phyloP scores from a whole-genome alignment of 2,329 filamentous ascomycete genomes.

The Botrytis elliptica region DNA sequence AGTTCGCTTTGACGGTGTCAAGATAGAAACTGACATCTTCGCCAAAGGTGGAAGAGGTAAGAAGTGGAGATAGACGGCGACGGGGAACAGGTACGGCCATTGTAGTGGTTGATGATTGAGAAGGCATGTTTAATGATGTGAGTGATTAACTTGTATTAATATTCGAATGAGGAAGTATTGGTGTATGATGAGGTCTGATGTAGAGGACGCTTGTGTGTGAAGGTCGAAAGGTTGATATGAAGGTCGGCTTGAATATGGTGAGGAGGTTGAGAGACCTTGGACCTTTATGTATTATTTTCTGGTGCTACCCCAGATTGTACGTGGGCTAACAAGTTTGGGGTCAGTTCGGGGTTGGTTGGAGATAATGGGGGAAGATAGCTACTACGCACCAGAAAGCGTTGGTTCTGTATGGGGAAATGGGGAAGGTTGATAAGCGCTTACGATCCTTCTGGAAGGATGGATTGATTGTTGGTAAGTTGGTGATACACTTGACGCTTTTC shows the following conservation, averaged over 20 bases:
- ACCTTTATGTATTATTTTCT: conserved; percentile 21
- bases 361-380: conserved; percentile 10
- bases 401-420: conserved; percentile 8
- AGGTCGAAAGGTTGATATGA: conserved; percentile 6
- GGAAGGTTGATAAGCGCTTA: conserved; percentile 18
- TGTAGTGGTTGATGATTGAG: conserved; percentile 33
- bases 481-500: conserved; percentile 20
- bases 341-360: conserved; percentile 9
- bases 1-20: conserved; percentile 32
- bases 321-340: conserved; percentile 16
- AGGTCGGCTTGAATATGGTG: conserved; percentile 7
- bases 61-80: conserved; percentile 50
- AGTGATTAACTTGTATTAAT: not conserved
- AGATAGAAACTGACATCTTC: conserved; percentile 36
- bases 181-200: conserved; percentile 17
- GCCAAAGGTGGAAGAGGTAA: conserved; percentile 31
- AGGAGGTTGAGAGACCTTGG: conserved; percentile 17
- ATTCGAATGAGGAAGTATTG: conserved; percentile 1
- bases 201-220: conserved; percentile 5
- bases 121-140: conserved; percentile 30
- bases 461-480: conserved; percentile 1
- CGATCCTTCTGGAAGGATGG: conserved; percentile 21
- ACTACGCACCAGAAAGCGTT: conserved; percentile 17
- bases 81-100: conserved; percentile 42
- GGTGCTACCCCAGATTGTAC: conserved; percentile 8